These are phyloP conservation scores for Fusarium denticulatum DNA, from an alignment of 2,329 filamentous ascomycete species.

Conservation along the genomic window DNA sequence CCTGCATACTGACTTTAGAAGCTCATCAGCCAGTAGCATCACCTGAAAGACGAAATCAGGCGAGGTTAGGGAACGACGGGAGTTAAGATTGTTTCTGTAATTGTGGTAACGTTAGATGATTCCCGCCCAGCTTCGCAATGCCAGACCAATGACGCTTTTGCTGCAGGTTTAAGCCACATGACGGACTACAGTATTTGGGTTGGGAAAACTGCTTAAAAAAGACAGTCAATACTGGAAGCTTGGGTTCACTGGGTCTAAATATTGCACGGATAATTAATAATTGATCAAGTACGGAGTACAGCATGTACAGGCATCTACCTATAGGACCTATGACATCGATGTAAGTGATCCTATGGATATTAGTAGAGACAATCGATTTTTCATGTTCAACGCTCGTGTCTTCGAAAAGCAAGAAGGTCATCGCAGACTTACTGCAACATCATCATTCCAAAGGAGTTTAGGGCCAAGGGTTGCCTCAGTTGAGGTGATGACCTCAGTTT, in stretches of 20 bases:
- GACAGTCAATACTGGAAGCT: not conserved
- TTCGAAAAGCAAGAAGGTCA: not conserved
- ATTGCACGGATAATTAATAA: not conserved
- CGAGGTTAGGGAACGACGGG: slow-evolving; percentile 3
- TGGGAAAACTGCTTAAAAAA: not conserved
- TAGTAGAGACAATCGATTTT: not conserved
- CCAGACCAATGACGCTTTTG: slow-evolving; percentile 21
- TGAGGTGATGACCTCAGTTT: slow-evolving; percentile 15
- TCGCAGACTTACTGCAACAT: not conserved
- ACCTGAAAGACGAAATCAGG: not conserved
- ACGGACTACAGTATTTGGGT: not conserved
- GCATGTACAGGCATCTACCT: not conserved
- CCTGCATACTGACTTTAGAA: slow-evolving; percentile 32
- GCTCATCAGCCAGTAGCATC: slow-evolving; percentile 27
- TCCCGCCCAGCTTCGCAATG: slow-evolving; percentile 1
- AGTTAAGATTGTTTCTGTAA: slow-evolving; percentile 17
- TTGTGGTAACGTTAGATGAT: slow-evolving; percentile 1
- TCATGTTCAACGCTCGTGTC: not conserved
- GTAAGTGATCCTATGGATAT: not conserved
- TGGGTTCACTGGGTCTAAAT: not conserved
- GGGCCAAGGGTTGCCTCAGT: not conserved
- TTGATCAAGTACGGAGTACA: not conserved
- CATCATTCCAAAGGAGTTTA: not conserved
- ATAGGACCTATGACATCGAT: not conserved
- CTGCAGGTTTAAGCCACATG: slow-evolving; percentile 19